These are phyloP conservation scores for Phytophthora megakarya DNA, from an alignment of 352 stramenopile species.

Conservation along the genomic window DNA sequence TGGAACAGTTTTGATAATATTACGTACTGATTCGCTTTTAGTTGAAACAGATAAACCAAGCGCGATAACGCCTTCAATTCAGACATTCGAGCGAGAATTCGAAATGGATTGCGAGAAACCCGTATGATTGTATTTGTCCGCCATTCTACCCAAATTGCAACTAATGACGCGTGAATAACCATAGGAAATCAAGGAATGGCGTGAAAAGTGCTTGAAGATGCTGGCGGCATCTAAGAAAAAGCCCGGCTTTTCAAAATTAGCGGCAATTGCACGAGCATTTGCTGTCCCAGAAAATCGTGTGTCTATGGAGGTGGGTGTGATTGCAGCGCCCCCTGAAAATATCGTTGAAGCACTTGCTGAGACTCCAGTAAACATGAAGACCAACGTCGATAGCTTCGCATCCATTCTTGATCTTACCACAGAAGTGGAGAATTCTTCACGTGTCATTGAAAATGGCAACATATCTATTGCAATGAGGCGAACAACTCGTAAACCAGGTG, in stretches of 20 bases:
- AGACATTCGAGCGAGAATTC: conserved; percentile 18
- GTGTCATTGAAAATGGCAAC: not conserved
- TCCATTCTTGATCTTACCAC: conserved; percentile 26
- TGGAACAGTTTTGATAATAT: not conserved
- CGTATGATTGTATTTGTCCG: conserved; percentile 6
- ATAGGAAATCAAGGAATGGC: conserved; percentile 49
- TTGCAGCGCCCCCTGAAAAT: conserved; percentile 16
- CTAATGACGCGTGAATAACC: not conserved
- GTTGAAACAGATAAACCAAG: conserved; percentile 7
- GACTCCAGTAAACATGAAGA: conserved; percentile 38
- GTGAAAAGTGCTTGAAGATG: conserved; percentile 44
- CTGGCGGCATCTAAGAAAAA: conserved; percentile 34
- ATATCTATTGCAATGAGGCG: not conserved
- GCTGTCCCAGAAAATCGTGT: conserved; percentile 18
- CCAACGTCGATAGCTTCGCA: conserved; percentile 56
- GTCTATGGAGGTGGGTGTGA: conserved; percentile 33
- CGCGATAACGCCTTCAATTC: not conserved
- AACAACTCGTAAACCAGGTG: conserved; percentile 4
- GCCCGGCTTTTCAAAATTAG: conserved; percentile 47
- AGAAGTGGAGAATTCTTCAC: not conserved
- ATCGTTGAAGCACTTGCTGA: conserved; percentile 19
- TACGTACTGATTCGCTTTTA: not conserved
- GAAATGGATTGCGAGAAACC: conserved; percentile 25
- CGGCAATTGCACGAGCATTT: conserved; percentile 46
- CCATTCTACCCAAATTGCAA: not conserved